Evolutionary conservation across 257 asterid species (phyloP), one percentile per base, ranked within the genome.

Genomic region (Datura wrightii): DNA sequence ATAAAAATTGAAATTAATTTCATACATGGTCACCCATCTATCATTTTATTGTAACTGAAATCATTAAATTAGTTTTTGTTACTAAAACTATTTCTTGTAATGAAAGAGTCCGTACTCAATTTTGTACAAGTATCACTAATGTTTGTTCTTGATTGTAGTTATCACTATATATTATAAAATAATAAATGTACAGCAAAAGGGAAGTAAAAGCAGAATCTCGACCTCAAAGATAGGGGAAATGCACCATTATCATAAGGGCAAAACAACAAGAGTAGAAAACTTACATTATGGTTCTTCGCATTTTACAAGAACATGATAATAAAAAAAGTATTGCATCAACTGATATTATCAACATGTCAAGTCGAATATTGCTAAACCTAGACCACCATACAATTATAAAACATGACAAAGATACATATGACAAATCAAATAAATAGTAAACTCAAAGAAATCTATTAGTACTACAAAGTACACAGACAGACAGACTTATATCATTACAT

Each of bases 311-410:
- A 50, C 15, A 50, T 24, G 41, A 76, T 50, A 24, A 76, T 50
- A 76, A 11, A 50, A n/a, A 5, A 41, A 76, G 31, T 24, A 24
- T 13, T 76, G 1, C 62, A 76, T 74, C 80, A 42, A 74, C 41
- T 74, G 80, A 74, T 46, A 74, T 74, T 74, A 74, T 74, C 80
- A 74, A 10, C 41, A 46, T 76, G 31, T 46, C 24, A 76, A 39
- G 14, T 76, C 44, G 44, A 76, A 48, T 74, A 48, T 48, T 8
- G 16, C 60, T 74, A 48, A 50, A 48, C 81, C 81, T 76, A 76
- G 81, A 74, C 41, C 60, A 24, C 31, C 31, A 39, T 19, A 48
- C 44, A 50, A 76, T 48, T 50, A 31, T 24, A 48, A 76, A 76
- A 24, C 19, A 76, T 31, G 60, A 50, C 31, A 74, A 76, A 24